Evolutionary conservation across 257 asterid genomes (phyloP).

Genomic region (Haberlea rhodopensis): DNA sequence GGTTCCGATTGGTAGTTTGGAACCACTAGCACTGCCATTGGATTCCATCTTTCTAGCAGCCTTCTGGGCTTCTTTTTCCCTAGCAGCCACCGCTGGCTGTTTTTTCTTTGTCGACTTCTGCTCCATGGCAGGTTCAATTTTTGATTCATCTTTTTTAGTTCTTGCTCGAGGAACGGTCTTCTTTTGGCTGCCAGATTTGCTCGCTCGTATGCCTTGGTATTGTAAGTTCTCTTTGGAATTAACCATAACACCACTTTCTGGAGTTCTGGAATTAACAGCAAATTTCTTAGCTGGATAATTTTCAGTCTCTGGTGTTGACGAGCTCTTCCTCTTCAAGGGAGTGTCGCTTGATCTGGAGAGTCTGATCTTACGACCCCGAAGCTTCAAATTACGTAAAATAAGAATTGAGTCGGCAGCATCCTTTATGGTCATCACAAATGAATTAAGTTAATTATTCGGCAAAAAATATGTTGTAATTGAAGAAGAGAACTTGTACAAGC

Average conservation of each 20-base stretch:
- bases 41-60: conserved; percentile 23
- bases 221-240: conserved; percentile 35
- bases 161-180: conserved; percentile 33
- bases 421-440: conserved; percentile 36
- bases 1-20: conserved; percentile 39
- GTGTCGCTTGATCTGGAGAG: conserved; percentile 52
- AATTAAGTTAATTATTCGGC: conserved; percentile 2
- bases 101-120: conserved; percentile 36
- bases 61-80: conserved; percentile 52
- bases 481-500: neutral
- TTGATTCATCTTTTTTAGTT: conserved; percentile 31
- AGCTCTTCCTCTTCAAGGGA: conserved; percentile 44
- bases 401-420: conserved; percentile 59
- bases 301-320: conserved; percentile 35
- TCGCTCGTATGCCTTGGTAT: conserved; percentile 85
- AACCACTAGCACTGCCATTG: conserved; percentile 13
- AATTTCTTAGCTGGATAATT: conserved; percentile 42
- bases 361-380: conserved; percentile 78
- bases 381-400: conserved; percentile 50
- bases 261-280: conserved; percentile 31
- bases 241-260: conserved; percentile 30
- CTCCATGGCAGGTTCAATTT: conserved; percentile 27
- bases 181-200: conserved; percentile 69
- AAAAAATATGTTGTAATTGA: neutral
- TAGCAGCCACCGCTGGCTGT: conserved; percentile 85